These are phyloP conservation scores for Agrocybe chaxingu DNA, from an alignment of 768 basidiomycete genomes.

Conservation along the genomic window DNA sequence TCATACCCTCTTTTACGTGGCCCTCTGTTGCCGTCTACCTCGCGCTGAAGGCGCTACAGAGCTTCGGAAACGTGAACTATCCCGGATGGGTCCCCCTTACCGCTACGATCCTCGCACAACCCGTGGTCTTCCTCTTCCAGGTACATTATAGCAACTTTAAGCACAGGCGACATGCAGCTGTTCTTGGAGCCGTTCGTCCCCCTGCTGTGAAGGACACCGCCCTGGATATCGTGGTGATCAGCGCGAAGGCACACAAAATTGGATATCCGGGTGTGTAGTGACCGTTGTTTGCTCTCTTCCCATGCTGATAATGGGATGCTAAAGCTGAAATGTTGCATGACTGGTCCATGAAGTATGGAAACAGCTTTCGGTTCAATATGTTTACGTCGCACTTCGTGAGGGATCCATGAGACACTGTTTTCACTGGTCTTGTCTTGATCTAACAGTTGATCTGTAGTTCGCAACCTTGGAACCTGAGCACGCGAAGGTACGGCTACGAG, in stretches of 20 bases:
- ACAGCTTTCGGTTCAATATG: conserved; percentile 24
- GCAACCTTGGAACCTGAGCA: conserved; percentile 43
- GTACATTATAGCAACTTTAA: too few relatives aligned
- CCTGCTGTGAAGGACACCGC: too few relatives aligned
- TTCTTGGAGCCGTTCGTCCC: too few relatives aligned
- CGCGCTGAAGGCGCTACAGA: background rate
- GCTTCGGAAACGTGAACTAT: too few relatives aligned
- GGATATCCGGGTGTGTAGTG: conserved; percentile 22
- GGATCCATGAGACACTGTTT: conserved; percentile 26
- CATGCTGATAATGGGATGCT: background rate
- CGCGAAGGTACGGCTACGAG: conserved; percentile 30
- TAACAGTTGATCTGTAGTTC: conserved; percentile 12
- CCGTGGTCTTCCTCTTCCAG: too few relatives aligned
- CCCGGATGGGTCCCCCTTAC: too few relatives aligned
- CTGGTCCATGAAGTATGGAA: conserved; percentile 29
- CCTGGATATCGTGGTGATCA: too few relatives aligned
- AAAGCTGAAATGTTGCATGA: conserved; percentile 14
- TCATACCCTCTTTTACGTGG: conserved; percentile 11
- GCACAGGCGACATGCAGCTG: too few relatives aligned
- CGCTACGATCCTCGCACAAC: too few relatives aligned
- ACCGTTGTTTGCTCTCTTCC: background rate
- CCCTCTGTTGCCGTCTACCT: conserved; percentile 12
- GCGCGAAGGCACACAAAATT: too few relatives aligned
- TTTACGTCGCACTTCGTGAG: conserved; percentile 14
- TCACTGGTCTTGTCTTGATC: background rate